phyloP scores from a whole-genome alignment of 495 filamentous ascomycete genomes.

The Corynascus novoguineensis region DNA sequence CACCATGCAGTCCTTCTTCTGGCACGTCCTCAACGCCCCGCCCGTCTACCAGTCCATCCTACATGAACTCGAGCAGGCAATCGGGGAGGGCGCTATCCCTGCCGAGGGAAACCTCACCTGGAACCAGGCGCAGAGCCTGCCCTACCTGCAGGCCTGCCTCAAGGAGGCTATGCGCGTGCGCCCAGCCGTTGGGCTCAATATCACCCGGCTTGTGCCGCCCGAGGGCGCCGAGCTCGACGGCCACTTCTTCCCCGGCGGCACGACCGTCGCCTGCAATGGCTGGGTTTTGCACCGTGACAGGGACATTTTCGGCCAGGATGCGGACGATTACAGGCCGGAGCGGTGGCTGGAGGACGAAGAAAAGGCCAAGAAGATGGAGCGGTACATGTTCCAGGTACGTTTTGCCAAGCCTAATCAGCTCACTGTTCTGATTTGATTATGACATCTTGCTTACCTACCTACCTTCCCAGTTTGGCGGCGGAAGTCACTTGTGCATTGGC shows the following conservation, averaged over 20 bases:
- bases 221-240: slow-evolving; percentile 52
- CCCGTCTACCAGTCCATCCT: slow-evolving; percentile 40
- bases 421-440: no score
- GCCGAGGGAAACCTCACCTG: slow-evolving; percentile 41
- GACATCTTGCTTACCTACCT: no score
- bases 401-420: neutral
- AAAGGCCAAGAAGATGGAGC: slow-evolving; percentile 43
- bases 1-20: slow-evolving; percentile 52
- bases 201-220: slow-evolving; percentile 47
- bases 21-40: slow-evolving; percentile 44
- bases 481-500: slow-evolving; percentile 51
- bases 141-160: slow-evolving; percentile 60
- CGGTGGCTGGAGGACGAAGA: slow-evolving; percentile 56
- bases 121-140: slow-evolving; percentile 42
- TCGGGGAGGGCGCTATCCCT: slow-evolving; percentile 33
- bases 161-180: slow-evolving; percentile 64
- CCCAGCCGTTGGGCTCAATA: slow-evolving; percentile 53
- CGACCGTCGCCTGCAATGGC: slow-evolving; percentile 48
- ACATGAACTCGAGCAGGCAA: slow-evolving; percentile 43
- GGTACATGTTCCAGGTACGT: slow-evolving; percentile 47
- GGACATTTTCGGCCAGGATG: slow-evolving; percentile 57
- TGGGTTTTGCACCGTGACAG: slow-evolving; percentile 51
- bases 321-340: slow-evolving; percentile 57
- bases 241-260: slow-evolving; percentile 47
- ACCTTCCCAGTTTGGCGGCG: slow-evolving; percentile 43